phyloP scores from a whole-genome alignment of 208 protist genomes.

The Trypanosoma melophagium region DNA sequence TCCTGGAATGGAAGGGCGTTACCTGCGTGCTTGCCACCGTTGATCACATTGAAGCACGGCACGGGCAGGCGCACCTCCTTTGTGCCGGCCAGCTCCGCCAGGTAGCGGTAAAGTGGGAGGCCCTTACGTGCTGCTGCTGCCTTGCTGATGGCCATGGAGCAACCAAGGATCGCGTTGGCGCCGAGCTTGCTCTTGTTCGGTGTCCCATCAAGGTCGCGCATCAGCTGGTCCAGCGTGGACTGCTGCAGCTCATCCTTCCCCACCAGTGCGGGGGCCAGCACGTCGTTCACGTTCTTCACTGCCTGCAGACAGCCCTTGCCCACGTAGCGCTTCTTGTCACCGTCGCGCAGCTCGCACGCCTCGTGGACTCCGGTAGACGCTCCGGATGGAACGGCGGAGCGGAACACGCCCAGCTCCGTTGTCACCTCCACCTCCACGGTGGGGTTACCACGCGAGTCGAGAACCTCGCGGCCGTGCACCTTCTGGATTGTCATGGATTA shows the following conservation, averaged over 20 bases:
- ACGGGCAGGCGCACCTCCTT: conserved; percentile 87
- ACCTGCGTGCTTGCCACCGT: conserved; percentile 98
- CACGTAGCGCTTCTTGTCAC: conserved; percentile 91
- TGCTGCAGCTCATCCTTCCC: conserved; percentile 93
- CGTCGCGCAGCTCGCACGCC: conserved; percentile 97
- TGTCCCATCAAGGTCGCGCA: conserved; percentile 97
- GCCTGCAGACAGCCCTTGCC: conserved; percentile 97
- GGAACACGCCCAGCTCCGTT: conserved; percentile 94
- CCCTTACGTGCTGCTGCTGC: conserved; percentile 90
- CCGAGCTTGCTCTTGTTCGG: conserved; percentile 96
- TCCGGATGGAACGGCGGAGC: conserved; percentile 97
- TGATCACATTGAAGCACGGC: conserved; percentile 99
- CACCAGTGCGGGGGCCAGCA: conserved; percentile 92
- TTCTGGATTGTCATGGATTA: conserved; percentile 78
- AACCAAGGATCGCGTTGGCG: conserved; percentile 98
- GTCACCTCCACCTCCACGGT: conserved; percentile 96
- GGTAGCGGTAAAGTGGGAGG: conserved; percentile 96
- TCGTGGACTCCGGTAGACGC: conserved; percentile 99
- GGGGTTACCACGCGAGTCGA: conserved; percentile 91
- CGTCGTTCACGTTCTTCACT: conserved; percentile 96
- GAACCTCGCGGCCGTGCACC: conserved; percentile 84
- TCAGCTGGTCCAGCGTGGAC: conserved; percentile 91
- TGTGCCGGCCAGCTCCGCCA: conserved; percentile 92
- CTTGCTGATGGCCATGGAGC: conserved; percentile 97
- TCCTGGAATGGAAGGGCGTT: conserved; percentile 95